These are phyloP conservation scores for Penicillium sp. DNA, from an alignment of 2,329 filamentous ascomycete genomes.

Conservation along the genomic window DNA sequence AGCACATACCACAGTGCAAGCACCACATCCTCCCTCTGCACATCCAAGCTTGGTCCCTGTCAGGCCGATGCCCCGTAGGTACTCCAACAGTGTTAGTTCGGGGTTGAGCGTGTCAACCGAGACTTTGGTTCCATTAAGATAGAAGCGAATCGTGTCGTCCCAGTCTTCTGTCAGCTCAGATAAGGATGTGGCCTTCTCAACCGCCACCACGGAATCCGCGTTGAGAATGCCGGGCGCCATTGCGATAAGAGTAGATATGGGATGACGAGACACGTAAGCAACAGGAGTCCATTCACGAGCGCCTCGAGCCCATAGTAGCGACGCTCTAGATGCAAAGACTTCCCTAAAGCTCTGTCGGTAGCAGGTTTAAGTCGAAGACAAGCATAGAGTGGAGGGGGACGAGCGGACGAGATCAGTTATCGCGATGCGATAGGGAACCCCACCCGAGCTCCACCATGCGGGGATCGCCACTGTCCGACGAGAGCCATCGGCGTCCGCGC, in stretches of 20 bases:
- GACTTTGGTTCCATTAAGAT: slow-evolving; percentile 89
- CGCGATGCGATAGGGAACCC: slow-evolving; percentile 10
- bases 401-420: slow-evolving; percentile 11
- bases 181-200: slow-evolving; percentile 49
- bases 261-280: slow-evolving; percentile 6
- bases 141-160: slow-evolving; percentile 87
- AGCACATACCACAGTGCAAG: slow-evolving; percentile 73
- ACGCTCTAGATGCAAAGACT: slow-evolving; percentile 19
- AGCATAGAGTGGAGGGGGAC: slow-evolving; percentile 9
- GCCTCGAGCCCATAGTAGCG: too few species aligned
- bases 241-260: slow-evolving; percentile 6
- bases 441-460: slow-evolving; percentile 27
- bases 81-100: slow-evolving; percentile 87
- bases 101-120: slow-evolving; percentile 83
- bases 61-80: slow-evolving; percentile 84
- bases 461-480: slow-evolving; percentile 42
- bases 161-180: slow-evolving; percentile 68
- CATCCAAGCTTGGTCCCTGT: slow-evolving; percentile 97
- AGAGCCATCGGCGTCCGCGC: too few species aligned
- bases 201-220: slow-evolving; percentile 44
- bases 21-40: slow-evolving; percentile 93
- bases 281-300: slow-evolving; percentile 7
- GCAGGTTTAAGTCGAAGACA: slow-evolving; percentile 7
- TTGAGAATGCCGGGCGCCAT: slow-evolving; percentile 61
- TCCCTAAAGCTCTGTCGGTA: slow-evolving; percentile 14